phyloP scores from a whole-genome alignment of 2,329 filamentous ascomycete species.

The Trichoderma sp. region DNA sequence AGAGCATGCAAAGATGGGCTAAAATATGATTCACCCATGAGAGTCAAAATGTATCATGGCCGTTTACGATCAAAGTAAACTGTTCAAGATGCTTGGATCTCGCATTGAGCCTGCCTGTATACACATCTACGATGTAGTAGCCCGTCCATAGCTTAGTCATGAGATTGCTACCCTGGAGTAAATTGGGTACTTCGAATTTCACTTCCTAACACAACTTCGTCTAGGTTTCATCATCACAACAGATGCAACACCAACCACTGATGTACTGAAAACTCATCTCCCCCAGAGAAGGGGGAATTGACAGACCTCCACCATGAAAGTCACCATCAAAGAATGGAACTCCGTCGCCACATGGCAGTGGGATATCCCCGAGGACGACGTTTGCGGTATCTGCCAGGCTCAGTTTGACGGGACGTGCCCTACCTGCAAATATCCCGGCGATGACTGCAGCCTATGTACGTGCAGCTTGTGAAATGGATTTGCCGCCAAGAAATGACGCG shows the following conservation, averaged over 20 bases:
- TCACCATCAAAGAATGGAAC: slow-evolving; percentile 91
- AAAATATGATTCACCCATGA: background rate
- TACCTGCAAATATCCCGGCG: slow-evolving; percentile 95
- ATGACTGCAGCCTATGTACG: slow-evolving; percentile 89
- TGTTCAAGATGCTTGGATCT: background rate
- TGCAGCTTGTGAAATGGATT: slow-evolving; percentile 24
- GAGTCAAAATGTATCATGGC: background rate
- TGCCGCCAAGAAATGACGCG: background rate
- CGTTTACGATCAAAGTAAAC: background rate
- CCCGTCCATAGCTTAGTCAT: background rate
- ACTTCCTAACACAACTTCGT: background rate
- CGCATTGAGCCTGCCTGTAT: background rate
- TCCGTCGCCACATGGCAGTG: slow-evolving; percentile 96
- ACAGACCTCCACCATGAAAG: slow-evolving; percentile 68
- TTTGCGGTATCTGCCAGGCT: slow-evolving; percentile 97
- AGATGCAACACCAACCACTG: background rate
- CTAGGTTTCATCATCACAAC: slow-evolving; percentile 1
- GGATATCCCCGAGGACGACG: slow-evolving; percentile 96
- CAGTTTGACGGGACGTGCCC: slow-evolving; percentile 98
- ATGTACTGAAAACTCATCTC: background rate
- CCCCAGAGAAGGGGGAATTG: background rate
- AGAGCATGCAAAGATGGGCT: slow-evolving; percentile 5
- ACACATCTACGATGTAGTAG: background rate
- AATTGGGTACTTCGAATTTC: background rate
- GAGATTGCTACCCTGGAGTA: slow-evolving; percentile 11